Conservation (phyloP, 495 filamentous ascomycete genomes). For the Xylaria acuta region DNA sequence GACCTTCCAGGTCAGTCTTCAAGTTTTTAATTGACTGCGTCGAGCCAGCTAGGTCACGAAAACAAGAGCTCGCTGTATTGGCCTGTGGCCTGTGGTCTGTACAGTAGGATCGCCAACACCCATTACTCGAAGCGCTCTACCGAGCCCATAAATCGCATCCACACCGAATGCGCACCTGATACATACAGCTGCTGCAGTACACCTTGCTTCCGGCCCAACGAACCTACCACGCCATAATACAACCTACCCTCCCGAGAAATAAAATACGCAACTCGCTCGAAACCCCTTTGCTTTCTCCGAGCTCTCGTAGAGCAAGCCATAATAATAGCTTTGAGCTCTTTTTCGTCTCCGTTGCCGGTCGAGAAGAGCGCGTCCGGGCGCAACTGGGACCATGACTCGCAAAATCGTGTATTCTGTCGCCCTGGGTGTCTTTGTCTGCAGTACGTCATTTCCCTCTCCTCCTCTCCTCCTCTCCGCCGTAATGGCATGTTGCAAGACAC, state of each 20-base stretch:
- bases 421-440: constrained; percentile 63
- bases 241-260: background rate
- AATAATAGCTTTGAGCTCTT: background rate
- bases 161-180: constrained; percentile 16
- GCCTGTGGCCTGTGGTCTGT: too few relatives aligned
- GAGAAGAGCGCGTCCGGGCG: constrained; percentile 15
- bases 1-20: background rate
- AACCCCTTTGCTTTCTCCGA: background rate
- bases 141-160: constrained; percentile 19
- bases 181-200: background rate
- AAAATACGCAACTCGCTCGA: background rate
- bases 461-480: constrained; percentile 18
- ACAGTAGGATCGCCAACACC: constrained; percentile 12
- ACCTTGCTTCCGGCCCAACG: constrained; percentile 5
- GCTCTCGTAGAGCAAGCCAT: background rate
- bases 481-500: constrained; percentile 25
- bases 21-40: background rate
- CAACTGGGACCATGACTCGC: constrained; percentile 51
- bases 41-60: background rate
- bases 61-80: background rate
- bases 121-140: constrained; percentile 12
- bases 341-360: constrained; percentile 9
- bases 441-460: constrained; percentile 51
- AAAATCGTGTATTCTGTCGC: constrained; percentile 62
- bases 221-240: constrained; percentile 14